A percentile compares a stretch with the other conserved stretches of the same genome.
phyloP scores from a whole-genome alignment of 306 rosid genomes.

The Prunus fruticosa region DNA sequence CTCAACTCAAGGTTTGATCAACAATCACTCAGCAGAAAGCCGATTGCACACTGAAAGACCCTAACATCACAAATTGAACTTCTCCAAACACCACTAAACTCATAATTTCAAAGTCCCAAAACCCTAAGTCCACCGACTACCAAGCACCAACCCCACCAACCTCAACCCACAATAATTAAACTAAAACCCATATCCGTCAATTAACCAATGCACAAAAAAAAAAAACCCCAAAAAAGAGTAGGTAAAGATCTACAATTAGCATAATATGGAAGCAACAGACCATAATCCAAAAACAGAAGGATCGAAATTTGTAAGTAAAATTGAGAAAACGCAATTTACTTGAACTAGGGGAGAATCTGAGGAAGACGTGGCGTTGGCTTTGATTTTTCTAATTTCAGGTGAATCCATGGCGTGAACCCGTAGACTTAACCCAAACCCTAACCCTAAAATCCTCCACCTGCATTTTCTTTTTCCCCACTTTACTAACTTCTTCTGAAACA shows the following conservation, averaged over 20 bases:
- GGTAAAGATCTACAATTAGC: background rate
- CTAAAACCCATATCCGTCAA: background rate
- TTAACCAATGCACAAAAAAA: background rate
- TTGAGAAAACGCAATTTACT: slow-evolving; percentile 22
- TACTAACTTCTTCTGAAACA: slow-evolving; percentile 16
- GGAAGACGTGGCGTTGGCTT: slow-evolving; percentile 17
- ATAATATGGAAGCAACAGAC: background rate
- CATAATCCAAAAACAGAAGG: background rate
- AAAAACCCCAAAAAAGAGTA: background rate
- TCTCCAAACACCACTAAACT: background rate
- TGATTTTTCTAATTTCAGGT: slow-evolving; percentile 36
- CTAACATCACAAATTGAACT: background rate
- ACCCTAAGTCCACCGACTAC: background rate
- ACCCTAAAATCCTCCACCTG: slow-evolving; percentile 23
- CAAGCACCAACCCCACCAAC: background rate
- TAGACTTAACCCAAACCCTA: slow-evolving; percentile 19
- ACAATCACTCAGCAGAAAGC: background rate
- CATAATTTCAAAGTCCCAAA: background rate
- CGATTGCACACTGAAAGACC: background rate
- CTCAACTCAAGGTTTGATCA: background rate
- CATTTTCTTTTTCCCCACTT: slow-evolving; percentile 26
- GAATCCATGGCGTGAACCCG: slow-evolving; percentile 44
- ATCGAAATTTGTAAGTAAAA: background rate
- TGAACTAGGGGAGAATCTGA: slow-evolving; percentile 44
- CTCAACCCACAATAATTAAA: background rate